Evolutionary conservation across 768 basidiomycete species (phyloP), one percentile per base, ranked within the genome.

Genomic region (Suillus clintonianus): DNA sequence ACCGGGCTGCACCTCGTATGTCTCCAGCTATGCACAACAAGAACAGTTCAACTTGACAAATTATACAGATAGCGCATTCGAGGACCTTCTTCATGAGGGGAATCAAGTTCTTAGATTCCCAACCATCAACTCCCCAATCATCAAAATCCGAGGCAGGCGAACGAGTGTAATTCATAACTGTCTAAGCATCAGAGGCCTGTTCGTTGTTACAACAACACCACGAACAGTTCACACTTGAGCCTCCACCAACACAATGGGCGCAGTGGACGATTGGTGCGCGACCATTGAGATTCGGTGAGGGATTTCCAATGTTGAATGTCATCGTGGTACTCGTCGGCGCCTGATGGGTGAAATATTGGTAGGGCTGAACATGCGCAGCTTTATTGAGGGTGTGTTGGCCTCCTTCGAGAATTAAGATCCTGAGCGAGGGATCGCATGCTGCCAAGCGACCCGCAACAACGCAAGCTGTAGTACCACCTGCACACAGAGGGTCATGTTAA

Each of bases 81-180:
- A 39, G 36, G 13, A 71, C 72, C 68, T 74, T 74, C 41, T 66
- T 64, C 32, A 73, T 48, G 22, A 73, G 47, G 14, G 73, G 72
- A 36, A 75, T 66, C 9, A 75, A 57, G 14, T 72, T 69, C 11
- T 65, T 64, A 2, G 72, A 66, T 36, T 64, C 61, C 74, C 72
- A 75, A 0, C 74, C 74, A 6, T 61, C 22, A n/a, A 74, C 73
- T 8, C 66, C 65, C 74, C 74, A 75, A n/a, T 67, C 74, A 42
- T 75, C 73, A 43, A 68, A 75, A 45, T 75, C 73, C 13, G 71
- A 71, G 3, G 70, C 70, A 22, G 74, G 62, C 2, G 70, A 66
- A 4, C 74, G 70, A 24, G 62, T 69, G 6, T 71, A 65, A 43
- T 58, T 59, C 64, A 70, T 69, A 14, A 69, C 69, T 70, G 37